These are phyloP conservation scores for Diaporthe aspalathi DNA, from an alignment of 2,329 filamentous ascomycete genomes.

Conservation along the genomic window DNA sequence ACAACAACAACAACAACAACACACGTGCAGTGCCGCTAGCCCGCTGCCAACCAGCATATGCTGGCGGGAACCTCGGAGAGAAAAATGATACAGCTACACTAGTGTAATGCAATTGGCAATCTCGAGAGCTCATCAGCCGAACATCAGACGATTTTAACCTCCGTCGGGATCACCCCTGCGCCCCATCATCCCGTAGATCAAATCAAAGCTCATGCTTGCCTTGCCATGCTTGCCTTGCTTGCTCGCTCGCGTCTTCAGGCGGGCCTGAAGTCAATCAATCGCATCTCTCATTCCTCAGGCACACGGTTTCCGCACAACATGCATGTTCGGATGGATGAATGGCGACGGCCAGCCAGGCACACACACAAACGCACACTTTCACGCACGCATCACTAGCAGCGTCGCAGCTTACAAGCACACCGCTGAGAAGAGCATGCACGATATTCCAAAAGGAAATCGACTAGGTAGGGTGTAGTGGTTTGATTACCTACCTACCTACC, in stretches of 20 bases:
- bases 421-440: not conserved
- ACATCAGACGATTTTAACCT: conserved; percentile 28
- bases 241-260: no score
- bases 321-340: not conserved
- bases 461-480: no score
- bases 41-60: not conserved
- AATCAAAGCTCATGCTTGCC: conserved; percentile 16
- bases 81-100: no score
- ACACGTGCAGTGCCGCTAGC: no score
- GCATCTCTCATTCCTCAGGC: not conserved
- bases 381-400: no score
- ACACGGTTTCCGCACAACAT: conserved; percentile 25
- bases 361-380: no score
- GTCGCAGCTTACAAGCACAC: not conserved
- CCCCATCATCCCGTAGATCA: conserved; percentile 10
- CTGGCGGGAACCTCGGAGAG: conserved; percentile 10
- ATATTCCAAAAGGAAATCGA: no score
- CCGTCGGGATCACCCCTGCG: conserved; percentile 22
- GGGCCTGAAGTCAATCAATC: no score
- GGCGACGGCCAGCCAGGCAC: not conserved
- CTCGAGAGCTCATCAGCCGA: conserved; percentile 1
- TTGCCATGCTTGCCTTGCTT: no score
- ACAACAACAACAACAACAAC: not conserved
- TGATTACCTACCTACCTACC: no score
- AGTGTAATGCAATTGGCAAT: not conserved